Evolutionary conservation across 768 basidiomycete genomes (phyloP).

Genomic region (Tulasnella sp.): DNA sequence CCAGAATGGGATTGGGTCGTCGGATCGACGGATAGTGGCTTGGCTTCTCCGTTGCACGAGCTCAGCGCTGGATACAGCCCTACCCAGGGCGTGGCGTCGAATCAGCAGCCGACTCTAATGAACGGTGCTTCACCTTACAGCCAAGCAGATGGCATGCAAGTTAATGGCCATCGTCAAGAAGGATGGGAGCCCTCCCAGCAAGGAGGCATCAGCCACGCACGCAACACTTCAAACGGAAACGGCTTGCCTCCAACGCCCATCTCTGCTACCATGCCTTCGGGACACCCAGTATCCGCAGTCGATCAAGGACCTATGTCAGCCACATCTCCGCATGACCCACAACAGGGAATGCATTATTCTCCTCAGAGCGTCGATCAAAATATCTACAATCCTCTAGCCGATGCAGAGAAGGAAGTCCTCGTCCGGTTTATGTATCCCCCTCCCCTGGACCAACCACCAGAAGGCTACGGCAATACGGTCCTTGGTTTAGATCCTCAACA

Average conservation of each 20-base stretch:
- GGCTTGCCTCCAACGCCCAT: background rate
- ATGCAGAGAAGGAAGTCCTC: conserved; percentile 9
- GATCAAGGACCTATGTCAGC: background rate
- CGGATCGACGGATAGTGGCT: background rate
- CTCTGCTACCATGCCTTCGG: background rate
- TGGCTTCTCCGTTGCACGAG: background rate
- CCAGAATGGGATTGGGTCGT: conserved; percentile 44
- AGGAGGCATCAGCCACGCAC: background rate
- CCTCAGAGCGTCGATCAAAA: background rate
- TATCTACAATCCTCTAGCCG: conserved; percentile 5
- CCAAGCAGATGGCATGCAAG: background rate
- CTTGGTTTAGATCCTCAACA: background rate
- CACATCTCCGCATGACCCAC: background rate
- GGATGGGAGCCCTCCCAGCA: background rate
- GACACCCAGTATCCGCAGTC: background rate
- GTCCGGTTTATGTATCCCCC: conserved; percentile 16
- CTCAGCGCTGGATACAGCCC: background rate
- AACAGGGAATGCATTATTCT: conserved; percentile 13
- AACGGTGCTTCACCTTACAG: background rate
- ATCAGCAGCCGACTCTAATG: background rate
- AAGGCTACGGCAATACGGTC: background rate
- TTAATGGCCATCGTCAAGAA: background rate
- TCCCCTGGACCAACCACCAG: conserved; percentile 3
- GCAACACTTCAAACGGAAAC: background rate
- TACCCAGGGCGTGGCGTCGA: background rate